Conservation (phyloP, 2,329 filamentous ascomycete species). For the Aspergillus transmontanensis region DNA sequence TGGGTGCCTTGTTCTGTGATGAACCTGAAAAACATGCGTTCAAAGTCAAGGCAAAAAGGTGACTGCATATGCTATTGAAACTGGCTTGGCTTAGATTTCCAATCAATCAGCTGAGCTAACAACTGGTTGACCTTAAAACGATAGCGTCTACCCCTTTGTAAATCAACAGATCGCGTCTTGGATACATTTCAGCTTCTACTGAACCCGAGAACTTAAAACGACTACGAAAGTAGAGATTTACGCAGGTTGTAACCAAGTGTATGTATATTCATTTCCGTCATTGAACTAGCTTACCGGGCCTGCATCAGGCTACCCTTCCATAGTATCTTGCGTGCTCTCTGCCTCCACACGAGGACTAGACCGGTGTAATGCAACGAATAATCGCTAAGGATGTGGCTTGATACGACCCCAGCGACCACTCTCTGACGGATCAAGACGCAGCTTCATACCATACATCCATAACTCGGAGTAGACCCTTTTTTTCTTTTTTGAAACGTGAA, state of each 20-base stretch:
- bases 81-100: background rate
- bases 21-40: background rate
- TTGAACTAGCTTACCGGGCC: constrained; percentile 1
- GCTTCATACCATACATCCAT: background rate
- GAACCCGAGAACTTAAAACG: background rate
- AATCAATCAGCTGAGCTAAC: background rate
- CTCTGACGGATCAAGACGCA: background rate
- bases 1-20: constrained; percentile 35
- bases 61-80: background rate
- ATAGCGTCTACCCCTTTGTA: background rate
- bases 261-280: background rate
- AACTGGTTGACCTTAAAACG: background rate
- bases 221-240: background rate
- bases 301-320: background rate
- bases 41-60: background rate
- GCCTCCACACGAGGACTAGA: background rate
- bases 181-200: too few relatives aligned
- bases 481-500: constrained; percentile 15
- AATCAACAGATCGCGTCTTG: background rate
- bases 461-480: constrained; percentile 4
- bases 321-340: background rate
- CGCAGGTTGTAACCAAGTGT: background rate
- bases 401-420: background rate
- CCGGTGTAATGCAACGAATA: background rate
- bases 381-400: background rate